Conservation (phyloP, 176 grass and related monocot genomes). For the Typha latifolia region DNA sequence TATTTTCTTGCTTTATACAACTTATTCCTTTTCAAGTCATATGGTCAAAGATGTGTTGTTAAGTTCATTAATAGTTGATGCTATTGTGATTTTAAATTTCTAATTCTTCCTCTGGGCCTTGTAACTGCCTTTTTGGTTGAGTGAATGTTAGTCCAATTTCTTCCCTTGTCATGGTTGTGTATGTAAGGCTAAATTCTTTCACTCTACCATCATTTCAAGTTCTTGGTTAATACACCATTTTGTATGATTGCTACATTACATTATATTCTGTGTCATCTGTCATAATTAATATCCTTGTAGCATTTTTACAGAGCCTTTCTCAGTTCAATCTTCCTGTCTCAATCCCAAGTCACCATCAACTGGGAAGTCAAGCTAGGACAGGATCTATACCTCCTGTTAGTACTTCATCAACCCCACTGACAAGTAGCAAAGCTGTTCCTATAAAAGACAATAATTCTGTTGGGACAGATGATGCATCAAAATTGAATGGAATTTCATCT, state of each 20-base stretch:
- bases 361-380: constrained; percentile 52
- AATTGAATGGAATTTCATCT: constrained; percentile 37
- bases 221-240: constrained; percentile 2
- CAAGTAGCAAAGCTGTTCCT: constrained; percentile 33
- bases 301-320: constrained; percentile 70
- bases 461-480: constrained; percentile 50
- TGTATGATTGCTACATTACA: constrained; percentile 11
- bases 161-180: constrained; percentile 14
- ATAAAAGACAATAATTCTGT: constrained; percentile 48
- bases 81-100: too few species aligned
- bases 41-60: too few species aligned
- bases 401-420: constrained; percentile 30
- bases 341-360: constrained; percentile 41
- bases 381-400: constrained; percentile 27
- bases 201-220: background rate
- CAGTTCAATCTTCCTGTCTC: constrained; percentile 85
- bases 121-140: too few species aligned
- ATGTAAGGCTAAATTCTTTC: constrained; percentile 17
- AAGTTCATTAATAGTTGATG: too few species aligned
- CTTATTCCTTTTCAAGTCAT: background rate
- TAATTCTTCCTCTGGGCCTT: too few species aligned
- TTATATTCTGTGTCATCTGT: background rate
- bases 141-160: background rate
- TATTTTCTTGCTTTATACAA: background rate
- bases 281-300: background rate